Percentiles rank a stretch among this genome's conserved stretches.
Evolutionary conservation across 768 basidiomycete species (phyloP).

Genomic region (Hygrophoropsis aurantiaca): DNA sequence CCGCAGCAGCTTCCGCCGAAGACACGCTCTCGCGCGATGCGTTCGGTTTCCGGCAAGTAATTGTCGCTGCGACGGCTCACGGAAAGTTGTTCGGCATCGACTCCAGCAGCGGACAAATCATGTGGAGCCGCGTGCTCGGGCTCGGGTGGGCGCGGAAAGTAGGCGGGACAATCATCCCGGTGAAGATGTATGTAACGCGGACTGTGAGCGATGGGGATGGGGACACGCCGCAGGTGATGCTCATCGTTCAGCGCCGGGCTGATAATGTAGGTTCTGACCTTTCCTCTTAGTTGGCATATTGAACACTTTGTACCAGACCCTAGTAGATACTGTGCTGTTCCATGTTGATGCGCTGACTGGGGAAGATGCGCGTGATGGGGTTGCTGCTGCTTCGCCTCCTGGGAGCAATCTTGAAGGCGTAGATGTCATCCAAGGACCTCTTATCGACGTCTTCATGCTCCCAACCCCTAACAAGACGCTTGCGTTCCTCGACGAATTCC

Average conservation of each 20-base stretch:
- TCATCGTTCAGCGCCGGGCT: slow-evolving; percentile 62
- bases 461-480: slow-evolving; percentile 48
- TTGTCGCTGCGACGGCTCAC: slow-evolving; percentile 65
- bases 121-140: slow-evolving; percentile 82
- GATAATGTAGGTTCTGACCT: slow-evolving; percentile 50
- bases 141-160: slow-evolving; percentile 62
- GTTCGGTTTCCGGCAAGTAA: slow-evolving; percentile 85
- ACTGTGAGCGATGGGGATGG: slow-evolving; percentile 46
- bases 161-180: slow-evolving; percentile 56
- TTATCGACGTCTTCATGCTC: slow-evolving; percentile 60
- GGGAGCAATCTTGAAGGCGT: slow-evolving; percentile 52
- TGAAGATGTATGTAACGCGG: slow-evolving; percentile 58
- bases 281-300: neutral
- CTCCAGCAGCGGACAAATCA: slow-evolving; percentile 67
- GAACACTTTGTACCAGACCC: slow-evolving; percentile 36
- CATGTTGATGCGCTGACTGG: slow-evolving; percentile 80
- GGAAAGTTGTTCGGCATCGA: slow-evolving; percentile 86
- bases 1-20: slow-evolving; percentile 31
- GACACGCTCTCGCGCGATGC: slow-evolving; percentile 59
- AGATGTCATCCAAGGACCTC: slow-evolving; percentile 58
- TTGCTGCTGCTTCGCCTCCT: slow-evolving; percentile 11
- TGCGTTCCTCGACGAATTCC: slow-evolving; percentile 70
- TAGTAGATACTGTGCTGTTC: slow-evolving; percentile 73
- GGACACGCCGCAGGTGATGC: slow-evolving; percentile 52
- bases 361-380: slow-evolving; percentile 42